Conservation (phyloP, 176 grass and related monocot species). For the Hordeum vulgare region MorexV3_pseudomolecules_assembly NC_058523.1:535978691-535979190, state of each 20-base stretch:
- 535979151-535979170: not conserved
- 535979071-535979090: not conserved
- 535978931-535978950: too few relatives aligned
- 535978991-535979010: not conserved
- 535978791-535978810: not conserved
- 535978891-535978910: not conserved
- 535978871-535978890: not conserved
- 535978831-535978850: slow-evolving; percentile 24
- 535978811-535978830: slow-evolving; percentile 18
- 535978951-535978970: not conserved
- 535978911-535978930: not conserved
- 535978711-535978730: not conserved
- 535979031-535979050: too few relatives aligned
- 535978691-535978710: slow-evolving; percentile 13
- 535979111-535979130: too few relatives aligned
- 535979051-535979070: not conserved
- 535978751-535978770: not conserved
- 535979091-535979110: not conserved
- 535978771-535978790: slow-evolving; percentile 18
- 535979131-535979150: too few relatives aligned
- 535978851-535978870: not conserved
- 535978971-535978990: slow-evolving; percentile 44
- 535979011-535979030: too few relatives aligned
- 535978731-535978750: not conserved
- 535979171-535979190: not conserved